Conservation (phyloP, 495 filamentous ascomycete genomes). For the Aspergillus saccharolyticus region DNA sequence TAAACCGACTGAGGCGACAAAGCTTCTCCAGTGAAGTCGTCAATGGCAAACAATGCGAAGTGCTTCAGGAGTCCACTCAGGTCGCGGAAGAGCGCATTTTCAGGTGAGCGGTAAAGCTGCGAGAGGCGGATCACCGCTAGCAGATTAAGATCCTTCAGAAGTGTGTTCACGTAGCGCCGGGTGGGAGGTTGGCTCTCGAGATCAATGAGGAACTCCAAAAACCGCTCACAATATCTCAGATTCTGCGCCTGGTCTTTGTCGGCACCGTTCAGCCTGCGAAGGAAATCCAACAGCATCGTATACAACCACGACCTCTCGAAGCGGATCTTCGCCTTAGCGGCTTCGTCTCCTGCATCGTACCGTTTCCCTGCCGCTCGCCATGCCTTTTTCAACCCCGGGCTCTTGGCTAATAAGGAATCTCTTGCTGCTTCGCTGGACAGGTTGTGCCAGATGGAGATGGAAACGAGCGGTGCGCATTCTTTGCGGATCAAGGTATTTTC, state of each 20-base stretch:
- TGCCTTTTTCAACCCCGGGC: slow-evolving; percentile 69
- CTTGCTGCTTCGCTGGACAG: slow-evolving; percentile 66
- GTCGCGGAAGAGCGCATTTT: slow-evolving; percentile 77
- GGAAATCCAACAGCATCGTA: slow-evolving; percentile 76
- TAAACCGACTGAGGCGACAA: slow-evolving; percentile 67
- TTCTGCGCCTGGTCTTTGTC: slow-evolving; percentile 52
- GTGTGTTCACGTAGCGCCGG: slow-evolving; percentile 84
- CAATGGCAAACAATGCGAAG: slow-evolving; percentile 81
- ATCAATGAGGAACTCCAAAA: slow-evolving; percentile 86
- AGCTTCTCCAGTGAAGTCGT: slow-evolving; percentile 83
- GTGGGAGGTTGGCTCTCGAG: slow-evolving; percentile 92
- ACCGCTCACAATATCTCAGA: slow-evolving; percentile 82
- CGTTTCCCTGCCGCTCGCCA: slow-evolving; percentile 86
- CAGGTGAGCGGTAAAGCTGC: slow-evolving; percentile 65
- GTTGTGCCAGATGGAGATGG: slow-evolving; percentile 93
- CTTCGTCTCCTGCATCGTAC: slow-evolving; percentile 82
- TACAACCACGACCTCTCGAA: slow-evolving; percentile 96
- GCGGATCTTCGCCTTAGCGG: slow-evolving; percentile 67
- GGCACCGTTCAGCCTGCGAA: slow-evolving; percentile 63
- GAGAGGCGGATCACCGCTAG: slow-evolving; percentile 77
- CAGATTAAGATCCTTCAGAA: slow-evolving; percentile 89
- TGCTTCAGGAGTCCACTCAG: slow-evolving; percentile 73
- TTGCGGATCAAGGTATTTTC: slow-evolving; percentile 86
- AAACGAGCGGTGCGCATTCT: slow-evolving; percentile 92
- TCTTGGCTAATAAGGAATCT: slow-evolving; percentile 63